phyloP scores from a whole-genome alignment of 208 protist species.

The Polymyxa betae region DNA sequence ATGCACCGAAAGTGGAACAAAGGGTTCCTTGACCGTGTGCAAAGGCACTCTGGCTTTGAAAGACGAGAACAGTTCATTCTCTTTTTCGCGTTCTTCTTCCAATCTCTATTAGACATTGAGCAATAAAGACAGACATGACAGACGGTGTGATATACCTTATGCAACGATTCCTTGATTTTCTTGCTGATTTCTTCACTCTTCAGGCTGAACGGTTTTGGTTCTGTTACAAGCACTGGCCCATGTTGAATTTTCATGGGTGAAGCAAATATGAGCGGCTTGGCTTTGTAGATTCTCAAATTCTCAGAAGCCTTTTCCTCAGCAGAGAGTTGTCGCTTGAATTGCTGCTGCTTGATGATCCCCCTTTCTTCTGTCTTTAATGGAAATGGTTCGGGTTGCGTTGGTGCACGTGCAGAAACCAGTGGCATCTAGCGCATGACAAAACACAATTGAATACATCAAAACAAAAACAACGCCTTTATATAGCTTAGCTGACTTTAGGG shows the following conservation, averaged over 20 bases:
- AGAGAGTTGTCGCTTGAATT: not conserved
- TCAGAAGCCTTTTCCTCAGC: not conserved
- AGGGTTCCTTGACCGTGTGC: conserved; percentile 10
- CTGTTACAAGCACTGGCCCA: not conserved
- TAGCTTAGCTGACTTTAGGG: not conserved
- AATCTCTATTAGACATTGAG: not conserved
- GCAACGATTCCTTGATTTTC: not conserved
- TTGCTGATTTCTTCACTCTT: not conserved
- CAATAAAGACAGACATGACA: not conserved
- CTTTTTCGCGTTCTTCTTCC: conserved; percentile 17
- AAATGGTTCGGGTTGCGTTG: not conserved
- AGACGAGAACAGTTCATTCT: conserved; percentile 40
- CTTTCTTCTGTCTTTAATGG: not conserved
- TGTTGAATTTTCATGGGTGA: conserved; percentile 17
- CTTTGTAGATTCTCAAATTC: not conserved
- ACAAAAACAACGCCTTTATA: too few relatives aligned
- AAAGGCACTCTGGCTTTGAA: conserved; percentile 10
- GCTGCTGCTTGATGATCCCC: not conserved
- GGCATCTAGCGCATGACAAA: not conserved
- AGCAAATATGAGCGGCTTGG: not conserved
- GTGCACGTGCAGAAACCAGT: not conserved
- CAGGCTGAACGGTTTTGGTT: conserved; percentile 13
- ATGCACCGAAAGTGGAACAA: not conserved
- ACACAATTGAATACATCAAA: not conserved
- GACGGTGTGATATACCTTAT: not conserved